Base-by-base conservation (phyloP, 192 early-diverging fungal genomes). In the Phlyctochytrium bullatum region DNA sequence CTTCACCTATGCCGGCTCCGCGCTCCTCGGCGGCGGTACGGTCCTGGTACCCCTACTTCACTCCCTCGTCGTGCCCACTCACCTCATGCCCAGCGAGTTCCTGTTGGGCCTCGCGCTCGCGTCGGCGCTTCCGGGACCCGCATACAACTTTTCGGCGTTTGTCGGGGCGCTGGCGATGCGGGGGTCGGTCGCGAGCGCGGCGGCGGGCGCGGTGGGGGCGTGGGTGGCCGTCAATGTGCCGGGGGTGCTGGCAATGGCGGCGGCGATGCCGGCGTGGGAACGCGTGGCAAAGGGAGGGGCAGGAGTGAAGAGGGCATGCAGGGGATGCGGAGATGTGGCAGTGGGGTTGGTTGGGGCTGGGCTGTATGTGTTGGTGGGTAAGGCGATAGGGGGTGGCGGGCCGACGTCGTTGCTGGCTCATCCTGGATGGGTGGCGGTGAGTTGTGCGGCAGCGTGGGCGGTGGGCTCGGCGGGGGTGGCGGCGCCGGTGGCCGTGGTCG, bases 81-180 rank as follows among this genome's bases (percentile, higher is more conserved):
- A 72, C 4, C 88, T 86, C 86, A 62, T 83, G 57, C 71, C 75
- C n/a, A 59, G 74, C 12, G 86, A 89, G 57, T 89, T 89, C 66
- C 60, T 88, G 29, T 67, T 88, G 6, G 88, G 86, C 1, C 67
- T 88, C 20, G 88, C 88, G 3, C 35, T 89, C 31, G 83, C 85
- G 51, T 81, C 86, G 60, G 75, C 74, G 1, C 63, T 71, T 52
- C 69, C 69, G 78, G 86, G 24, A 85, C 89, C 86, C 25, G 88
- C 84, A 58, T 90, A 89, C 74, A 90, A 90, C 56, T 83, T 90
- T 59, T 81, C 84, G 2, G 85, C 81, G 16, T 90, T 74, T 50
- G 76, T 83, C 57, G 89, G 89, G 1, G 86, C 83, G 0, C 71
- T 89, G 0, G 75, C 85, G 0, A 66, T 88, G 33, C 69, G 81